Evolutionary conservation across 352 stramenopile genomes (phyloP).

Genomic region (Discostella stelligera): DNA sequence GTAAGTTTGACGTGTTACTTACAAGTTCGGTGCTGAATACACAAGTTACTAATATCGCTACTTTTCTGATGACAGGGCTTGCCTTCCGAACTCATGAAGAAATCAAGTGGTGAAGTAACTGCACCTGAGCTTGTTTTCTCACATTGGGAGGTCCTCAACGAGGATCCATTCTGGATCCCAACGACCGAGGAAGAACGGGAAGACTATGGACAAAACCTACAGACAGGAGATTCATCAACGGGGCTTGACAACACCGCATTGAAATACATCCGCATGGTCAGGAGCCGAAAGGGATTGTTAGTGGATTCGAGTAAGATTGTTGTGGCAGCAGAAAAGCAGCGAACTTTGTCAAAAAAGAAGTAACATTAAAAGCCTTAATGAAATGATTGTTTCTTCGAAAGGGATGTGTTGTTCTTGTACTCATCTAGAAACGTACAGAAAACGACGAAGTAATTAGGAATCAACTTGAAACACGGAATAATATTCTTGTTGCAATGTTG

Average conservation of each 20-base stretch:
- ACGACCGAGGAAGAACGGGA: slow-evolving; percentile 93
- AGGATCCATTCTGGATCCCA: slow-evolving; percentile 95
- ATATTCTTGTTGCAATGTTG: slow-evolving; percentile 14
- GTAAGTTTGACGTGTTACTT: slow-evolving; percentile 48
- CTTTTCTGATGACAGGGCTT: slow-evolving; percentile 58
- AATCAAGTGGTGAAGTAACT: slow-evolving; percentile 93
- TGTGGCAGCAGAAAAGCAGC: slow-evolving; percentile 93
- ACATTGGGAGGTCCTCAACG: slow-evolving; percentile 91
- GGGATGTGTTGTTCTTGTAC: background rate
- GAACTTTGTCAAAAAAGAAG: slow-evolving; percentile 89
- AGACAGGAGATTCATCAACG: slow-evolving; percentile 85
- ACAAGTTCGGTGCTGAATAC: background rate
- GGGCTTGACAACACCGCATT: slow-evolving; percentile 88
- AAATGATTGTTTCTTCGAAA: background rate
- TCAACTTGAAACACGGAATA: background rate
- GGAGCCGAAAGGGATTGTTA: slow-evolving; percentile 91
- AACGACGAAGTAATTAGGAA: slow-evolving; percentile 1
- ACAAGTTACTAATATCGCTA: background rate
- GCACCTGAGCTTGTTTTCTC: slow-evolving; percentile 94
- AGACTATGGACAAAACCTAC: slow-evolving; percentile 89
- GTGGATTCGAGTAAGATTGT: slow-evolving; percentile 93
- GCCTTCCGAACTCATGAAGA: slow-evolving; percentile 89
- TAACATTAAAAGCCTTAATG: slow-evolving; percentile 42
- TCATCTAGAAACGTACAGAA: background rate
- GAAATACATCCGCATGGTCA: slow-evolving; percentile 91